Base-by-base conservation (phyloP, 345 rosid genomes). In the Brassica cretica region DNA sequence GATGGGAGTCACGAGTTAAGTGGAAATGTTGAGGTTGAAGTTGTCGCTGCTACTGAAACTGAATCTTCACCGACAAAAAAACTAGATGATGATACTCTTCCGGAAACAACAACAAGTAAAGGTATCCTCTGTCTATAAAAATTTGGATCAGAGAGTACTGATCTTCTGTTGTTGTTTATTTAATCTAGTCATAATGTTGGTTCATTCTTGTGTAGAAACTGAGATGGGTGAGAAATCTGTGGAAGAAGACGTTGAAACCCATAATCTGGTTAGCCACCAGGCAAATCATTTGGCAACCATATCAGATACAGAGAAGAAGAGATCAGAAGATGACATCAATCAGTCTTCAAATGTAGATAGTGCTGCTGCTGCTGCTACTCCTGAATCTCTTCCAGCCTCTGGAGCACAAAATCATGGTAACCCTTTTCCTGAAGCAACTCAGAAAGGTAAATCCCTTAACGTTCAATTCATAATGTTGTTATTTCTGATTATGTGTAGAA, bases 41-140 rank as follows among this genome's bases (percentile, higher is more conserved):
- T 41, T 41, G n/a, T 37, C 4, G 29, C 29, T 51, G 35, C 33
- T 68, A 66, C 85, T 53, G 79, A 86, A 64, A 64, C 85, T 53
- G 79, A 86, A 64, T 76, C 74, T 58, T 72, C 82, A 76, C 33
- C 46, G 8, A 78, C 51, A 35, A 35, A 35, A 51, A 77, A 80
- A 49, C 62, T 10, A 18, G 53, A 21, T 35, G 29, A 25, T 25
- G 86, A 69, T 67, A 44, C 68, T 67, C n/a, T 74, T 56, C 60
- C 59, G 4, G 88, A 76, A 75, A 71, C 25, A 16, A 30, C 68
- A 3, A 0, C 29, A 63, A 71, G 51, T 53, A 78, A 70, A 30
- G 71, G 80, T 77, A 24, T 32, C 8, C 35, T 61, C 15, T 61
- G 35, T 25, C n/a, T 19, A 24, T 11, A 60, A 25, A 10, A 5